Evolutionary conservation across 495 filamentous ascomycete genomes (phyloP).

Genomic region (Acidiella bohemica): DNA sequence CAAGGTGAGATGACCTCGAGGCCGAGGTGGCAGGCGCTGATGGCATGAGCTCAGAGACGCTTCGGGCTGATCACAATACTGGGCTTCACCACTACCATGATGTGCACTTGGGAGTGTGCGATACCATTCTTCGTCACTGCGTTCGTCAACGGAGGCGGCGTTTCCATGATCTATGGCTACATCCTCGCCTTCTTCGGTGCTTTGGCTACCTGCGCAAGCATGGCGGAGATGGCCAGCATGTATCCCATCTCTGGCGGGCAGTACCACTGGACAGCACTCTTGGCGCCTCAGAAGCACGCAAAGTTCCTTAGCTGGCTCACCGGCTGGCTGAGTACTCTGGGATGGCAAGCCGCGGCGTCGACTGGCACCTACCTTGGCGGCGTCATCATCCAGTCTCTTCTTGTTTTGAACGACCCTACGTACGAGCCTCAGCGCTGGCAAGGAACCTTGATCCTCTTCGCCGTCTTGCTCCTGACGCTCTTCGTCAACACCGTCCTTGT

Average conservation of each 20-base stretch:
- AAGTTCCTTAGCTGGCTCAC: constrained; percentile 29
- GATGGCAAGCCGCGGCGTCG: constrained; percentile 22
- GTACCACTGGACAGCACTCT: constrained; percentile 15
- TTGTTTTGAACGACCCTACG: constrained; percentile 32
- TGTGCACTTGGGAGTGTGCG: too few relatives aligned
- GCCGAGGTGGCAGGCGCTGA: too few relatives aligned
- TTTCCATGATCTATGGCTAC: constrained; percentile 2
- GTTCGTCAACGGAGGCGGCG: constrained; percentile 8
- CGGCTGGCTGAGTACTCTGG: constrained; percentile 36
- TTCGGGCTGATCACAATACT: too few relatives aligned
- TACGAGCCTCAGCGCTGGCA: constrained; percentile 36
- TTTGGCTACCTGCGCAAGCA: constrained; percentile 4
- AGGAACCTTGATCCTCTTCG: constrained; percentile 38
- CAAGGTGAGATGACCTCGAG: too few relatives aligned
- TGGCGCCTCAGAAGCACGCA: constrained; percentile 20
- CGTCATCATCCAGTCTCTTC: constrained; percentile 35
- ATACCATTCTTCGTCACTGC: too few relatives aligned
- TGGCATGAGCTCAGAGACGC: too few relatives aligned
- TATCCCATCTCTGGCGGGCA: constrained; percentile 11
- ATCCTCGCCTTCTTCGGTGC: constrained; percentile 2
- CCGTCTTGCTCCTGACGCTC: constrained; percentile 29
- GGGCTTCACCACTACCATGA: too few relatives aligned
- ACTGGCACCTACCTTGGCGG: constrained; percentile 27
- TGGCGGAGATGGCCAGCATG: constrained; percentile 18
- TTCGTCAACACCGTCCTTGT: constrained; percentile 35